Conservation (phyloP, 768 basidiomycete species). For the Piloderma croceum region DNA sequence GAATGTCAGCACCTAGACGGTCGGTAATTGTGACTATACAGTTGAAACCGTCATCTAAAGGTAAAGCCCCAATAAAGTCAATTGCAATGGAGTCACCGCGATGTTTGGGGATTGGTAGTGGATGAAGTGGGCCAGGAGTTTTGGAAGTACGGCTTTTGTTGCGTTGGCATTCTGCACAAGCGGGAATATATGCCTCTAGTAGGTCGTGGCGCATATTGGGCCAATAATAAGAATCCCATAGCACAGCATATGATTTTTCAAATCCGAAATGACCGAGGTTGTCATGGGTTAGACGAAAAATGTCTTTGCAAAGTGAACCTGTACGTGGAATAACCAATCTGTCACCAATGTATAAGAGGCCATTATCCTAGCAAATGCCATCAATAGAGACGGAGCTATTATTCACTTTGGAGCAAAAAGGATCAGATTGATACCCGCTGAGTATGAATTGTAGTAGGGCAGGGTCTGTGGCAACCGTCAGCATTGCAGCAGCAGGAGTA, state of each 20-base stretch:
- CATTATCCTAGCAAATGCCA: no score
- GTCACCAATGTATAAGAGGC: constrained; percentile 1
- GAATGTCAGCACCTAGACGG: no score
- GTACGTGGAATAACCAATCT: no score
- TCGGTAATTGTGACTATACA: constrained; percentile 17
- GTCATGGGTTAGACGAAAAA: constrained; percentile 12
- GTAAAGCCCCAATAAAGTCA: constrained; percentile 23
- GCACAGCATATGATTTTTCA: constrained; percentile 7
- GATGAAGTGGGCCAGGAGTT: constrained; percentile 14
- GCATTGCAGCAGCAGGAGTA: background rate
- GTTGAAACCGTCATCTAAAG: constrained; percentile 16
- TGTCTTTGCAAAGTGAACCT: constrained; percentile 4
- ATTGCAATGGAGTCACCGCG: constrained; percentile 15
- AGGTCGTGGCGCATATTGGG: constrained; percentile 19
- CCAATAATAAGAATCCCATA: constrained; percentile 20
- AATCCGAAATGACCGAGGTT: constrained; percentile 12
- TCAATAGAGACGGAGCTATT: no score
- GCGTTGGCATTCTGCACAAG: constrained; percentile 19
- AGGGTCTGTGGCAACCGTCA: background rate
- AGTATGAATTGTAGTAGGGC: background rate
- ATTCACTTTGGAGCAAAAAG: background rate
- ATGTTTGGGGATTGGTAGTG: constrained; percentile 14
- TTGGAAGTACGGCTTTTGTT: constrained; percentile 16
- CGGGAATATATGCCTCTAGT: constrained; percentile 14
- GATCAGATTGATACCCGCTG: no score